Evolutionary conservation across 768 basidiomycete species (phyloP), one percentile per base, ranked within the genome.

Genomic region (Gloeopeniophorella convolvens): DNA sequence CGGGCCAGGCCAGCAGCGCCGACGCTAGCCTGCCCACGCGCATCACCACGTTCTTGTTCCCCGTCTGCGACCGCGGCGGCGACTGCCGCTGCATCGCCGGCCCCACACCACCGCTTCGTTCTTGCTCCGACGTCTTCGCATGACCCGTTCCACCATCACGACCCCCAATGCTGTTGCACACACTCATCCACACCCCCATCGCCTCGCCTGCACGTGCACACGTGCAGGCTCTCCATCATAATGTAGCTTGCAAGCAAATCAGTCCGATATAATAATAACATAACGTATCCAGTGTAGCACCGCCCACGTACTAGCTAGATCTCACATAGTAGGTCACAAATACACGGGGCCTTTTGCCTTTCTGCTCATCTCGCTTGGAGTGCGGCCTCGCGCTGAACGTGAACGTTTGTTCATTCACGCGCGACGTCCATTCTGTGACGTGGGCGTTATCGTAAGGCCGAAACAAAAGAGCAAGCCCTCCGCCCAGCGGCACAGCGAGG

Each of bases 241-340:
- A 36, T 48, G 52, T 54, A 54, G 42, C 34, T 43, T 32, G 26
- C 45, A 20, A 24, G 34, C 36, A 37, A 45, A 42, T 54, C 46
- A 32, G 40, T 53, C 46, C n/a, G n/a, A n/a, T n/a, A n/a, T n/a
- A n/a, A n/a, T n/a, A n/a, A n/a, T n/a, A n/a, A 54, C 42, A 32
- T 20, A 45, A 33, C 47, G 48, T 53, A 53, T 48, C 46, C 52
- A 54, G 31, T 54, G 52, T 54, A 54, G 52, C 52, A 54, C 42
- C 11, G 52, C 52, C 47, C 34, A 43, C 42, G 42, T 54, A 48
- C 35, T 53, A n/a, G n/a, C n/a, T 53, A 53, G 46, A 53, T 48
- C n/a, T 32, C 48, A 53, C 45, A 39, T 21, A 42, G 41, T 48
- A 43, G 46, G 46, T 48, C 46, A 54, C 46, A 27, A 54, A 48